Evolutionary conservation across 192 early-diverging fungal genomes (phyloP), one percentile per base, ranked within the genome.

Genomic region (Mortierella hygrophila): DNA sequence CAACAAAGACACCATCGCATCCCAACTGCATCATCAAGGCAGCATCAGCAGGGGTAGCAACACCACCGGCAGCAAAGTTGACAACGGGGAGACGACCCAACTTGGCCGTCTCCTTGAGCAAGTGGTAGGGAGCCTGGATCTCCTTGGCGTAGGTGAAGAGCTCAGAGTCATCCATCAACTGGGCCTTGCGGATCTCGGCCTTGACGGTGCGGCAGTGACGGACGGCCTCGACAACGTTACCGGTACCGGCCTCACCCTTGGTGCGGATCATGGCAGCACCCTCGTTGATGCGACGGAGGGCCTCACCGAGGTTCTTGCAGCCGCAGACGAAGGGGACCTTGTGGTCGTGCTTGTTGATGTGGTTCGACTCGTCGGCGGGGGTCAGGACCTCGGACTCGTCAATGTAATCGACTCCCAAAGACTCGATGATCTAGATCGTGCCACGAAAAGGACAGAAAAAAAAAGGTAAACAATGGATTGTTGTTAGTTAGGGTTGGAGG

Each of bases 1-100:
- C 97, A 65, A 99, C 98, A 91, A 99, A 98, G 79, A 96, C 97
- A 91, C 98, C 98, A 90, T 98, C 97, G 90, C 97, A 96, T 55
- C 98, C 98, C 63, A 98, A 92, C 91, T 99, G 97, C 98, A 99
- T 99, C 98, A 99, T 98, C 81, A 99, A 81, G 18, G 97, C 98
- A 72, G 98, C 98, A 93, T 99, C 98, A 37, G 98, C 98, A 38
- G 98, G 98, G 47, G 98, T 99, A 26, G 98, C 98, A 81, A 99
- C 93, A 89, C 97, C 98, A 78, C 96, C 97, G 52, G 97, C 97
- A 78, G 98, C 97, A 92, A 99, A 99, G 93, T 98, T 98, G 87
- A 98, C 98, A 60, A 99, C 97, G 55, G 98, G 98, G 38, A 99
- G 90, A 77, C 97, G 94, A 63, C 97, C 97, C 46, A 99, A 91